phyloP scores from a whole-genome alignment of 257 asterid genomes.

The Asclepias syriaca region DNA sequence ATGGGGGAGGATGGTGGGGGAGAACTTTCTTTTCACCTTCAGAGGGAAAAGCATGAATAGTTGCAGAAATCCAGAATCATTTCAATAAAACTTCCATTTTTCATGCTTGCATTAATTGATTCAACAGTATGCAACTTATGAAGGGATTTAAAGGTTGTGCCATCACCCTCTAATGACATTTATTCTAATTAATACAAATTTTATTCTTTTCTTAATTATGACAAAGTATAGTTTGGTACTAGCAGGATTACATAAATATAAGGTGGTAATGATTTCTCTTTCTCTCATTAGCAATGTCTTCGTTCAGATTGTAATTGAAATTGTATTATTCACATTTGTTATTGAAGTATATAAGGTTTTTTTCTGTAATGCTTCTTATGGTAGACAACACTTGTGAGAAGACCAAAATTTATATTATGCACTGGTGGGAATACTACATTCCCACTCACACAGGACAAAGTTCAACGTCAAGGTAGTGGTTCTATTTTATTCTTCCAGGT shows the following conservation, averaged over 20 bases:
- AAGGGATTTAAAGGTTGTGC: conserved; percentile 3
- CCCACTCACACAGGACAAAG: too few relatives aligned
- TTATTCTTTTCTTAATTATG: not conserved
- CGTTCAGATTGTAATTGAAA: too few relatives aligned
- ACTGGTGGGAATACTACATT: too few relatives aligned
- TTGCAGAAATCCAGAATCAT: not conserved
- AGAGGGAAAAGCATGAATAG: not conserved
- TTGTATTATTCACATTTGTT: too few relatives aligned
- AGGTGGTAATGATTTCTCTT: not conserved
- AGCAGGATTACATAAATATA: not conserved
- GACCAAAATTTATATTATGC: too few relatives aligned
- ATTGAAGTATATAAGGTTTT: too few relatives aligned
- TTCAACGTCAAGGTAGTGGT: too few relatives aligned
- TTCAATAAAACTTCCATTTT: not conserved
- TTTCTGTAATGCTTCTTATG: too few relatives aligned
- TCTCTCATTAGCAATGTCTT: too few relatives aligned
- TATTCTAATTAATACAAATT: not conserved
- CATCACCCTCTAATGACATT: not conserved
- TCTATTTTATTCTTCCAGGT: too few relatives aligned
- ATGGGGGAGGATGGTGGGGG: not conserved
- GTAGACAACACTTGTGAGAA: too few relatives aligned
- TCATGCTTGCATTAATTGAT: not conserved
- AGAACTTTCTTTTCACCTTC: not conserved
- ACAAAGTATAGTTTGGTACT: not conserved
- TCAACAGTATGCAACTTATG: not conserved